A percentile compares a stretch with the other conserved stretches of the same genome.
Evolutionary conservation across 441 rosid species (phyloP).

Genomic region (Dalechampia spathulata): DNA sequence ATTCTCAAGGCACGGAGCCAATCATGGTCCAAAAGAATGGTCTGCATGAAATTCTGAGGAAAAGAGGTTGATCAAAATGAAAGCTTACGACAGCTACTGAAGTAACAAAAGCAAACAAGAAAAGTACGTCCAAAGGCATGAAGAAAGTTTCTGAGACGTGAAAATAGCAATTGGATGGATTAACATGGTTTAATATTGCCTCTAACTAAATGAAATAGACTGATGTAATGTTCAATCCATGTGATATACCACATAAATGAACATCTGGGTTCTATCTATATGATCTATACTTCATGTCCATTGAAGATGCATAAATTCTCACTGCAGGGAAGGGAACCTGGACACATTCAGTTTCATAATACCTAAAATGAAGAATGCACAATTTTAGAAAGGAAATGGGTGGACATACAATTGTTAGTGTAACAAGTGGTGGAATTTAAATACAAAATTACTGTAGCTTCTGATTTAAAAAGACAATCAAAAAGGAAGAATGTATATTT

Average conservation of each 20-base stretch:
- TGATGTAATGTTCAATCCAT: not conserved
- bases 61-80: slow-evolving; percentile 17
- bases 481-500: no score
- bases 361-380: not conserved
- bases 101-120: not conserved
- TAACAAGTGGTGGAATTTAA: no score
- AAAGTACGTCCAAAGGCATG: not conserved
- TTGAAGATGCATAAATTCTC: not conserved
- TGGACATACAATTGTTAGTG: not conserved
- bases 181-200: not conserved
- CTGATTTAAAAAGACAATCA: no score
- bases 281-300: not conserved
- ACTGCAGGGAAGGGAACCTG: not conserved
- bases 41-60: slow-evolving; percentile 34
- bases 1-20: slow-evolving; percentile 82
- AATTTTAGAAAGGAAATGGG: not conserved
- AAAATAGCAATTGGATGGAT: not conserved
- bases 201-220: not conserved
- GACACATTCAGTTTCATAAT: not conserved
- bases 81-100: slow-evolving; percentile 10
- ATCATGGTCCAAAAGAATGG: slow-evolving; percentile 52
- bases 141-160: not conserved
- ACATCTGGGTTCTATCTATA: not conserved
- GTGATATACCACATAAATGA: not conserved
- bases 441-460: no score